Base-by-base conservation (phyloP, 2,329 filamentous ascomycete genomes). In the Ophiostoma perfectum region DNA sequence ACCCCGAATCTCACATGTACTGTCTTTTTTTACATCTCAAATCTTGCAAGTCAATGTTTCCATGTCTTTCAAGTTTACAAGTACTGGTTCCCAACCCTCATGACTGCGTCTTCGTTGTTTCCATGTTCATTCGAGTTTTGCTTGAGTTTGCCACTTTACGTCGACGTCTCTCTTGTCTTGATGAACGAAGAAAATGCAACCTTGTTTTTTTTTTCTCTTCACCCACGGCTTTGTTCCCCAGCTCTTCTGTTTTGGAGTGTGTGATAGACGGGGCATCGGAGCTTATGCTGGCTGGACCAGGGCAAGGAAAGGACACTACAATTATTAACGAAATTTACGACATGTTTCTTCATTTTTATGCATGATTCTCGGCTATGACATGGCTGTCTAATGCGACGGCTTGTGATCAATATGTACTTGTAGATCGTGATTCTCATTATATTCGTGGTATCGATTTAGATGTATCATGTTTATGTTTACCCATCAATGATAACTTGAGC, bases 1-100 rank as follows among this genome's bases (percentile, higher is more conserved):
- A 49, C 64, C 64, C 64, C 36, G 45, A 52, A 52, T 58, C 39
- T 66, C 39, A 44, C 38, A 63, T 42, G 27, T 52, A 49, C 16
- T 14, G 47, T 55, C 16, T 36, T 44, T 58, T 55, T 42, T 44
- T 27, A 9, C 47, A 27, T 55, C 49, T 55, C 49, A 55, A 47
- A 14, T 47, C 27, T 27, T 45, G 14, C 42, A 44, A 16, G 62
- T 64, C 39, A n/a, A n/a, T 7, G n/a, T 64, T 9, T 7, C 16
- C 12, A n/a, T 16, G 12, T 65, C 14, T 11, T 12, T 27, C 27
- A 27, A 27, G 27, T 27, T 27, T 27, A 1, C 27, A 27, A 27
- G 27, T 27, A 27, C 27, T 27, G 27, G 27, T 27, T 27, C 27
- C 27, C 27, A 27, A 27, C 27, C 27, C 27, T 27, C 27, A 27